phyloP scores from a whole-genome alignment of 768 basidiomycete genomes.

The Dictyophora rubrovolvata region DNA sequence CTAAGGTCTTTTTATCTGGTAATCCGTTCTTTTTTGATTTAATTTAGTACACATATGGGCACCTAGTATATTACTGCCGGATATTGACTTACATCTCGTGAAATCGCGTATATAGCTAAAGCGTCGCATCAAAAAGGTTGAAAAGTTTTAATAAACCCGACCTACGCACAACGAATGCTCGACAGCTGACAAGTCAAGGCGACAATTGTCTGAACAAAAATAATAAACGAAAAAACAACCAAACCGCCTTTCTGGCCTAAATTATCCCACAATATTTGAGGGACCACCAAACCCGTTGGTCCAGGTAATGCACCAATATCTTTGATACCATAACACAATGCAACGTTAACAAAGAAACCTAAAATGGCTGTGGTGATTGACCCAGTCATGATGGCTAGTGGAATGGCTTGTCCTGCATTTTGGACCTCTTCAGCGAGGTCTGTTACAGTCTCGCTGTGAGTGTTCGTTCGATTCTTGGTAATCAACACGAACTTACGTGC shows the following conservation, averaged over 20 bases:
- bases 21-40: conserved; percentile 9
- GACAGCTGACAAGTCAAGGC: conserved; percentile 14
- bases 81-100: conserved; percentile 4
- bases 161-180: conserved; percentile 11
- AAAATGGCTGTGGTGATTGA: conserved; percentile 42
- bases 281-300: conserved; percentile 56
- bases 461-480: background rate
- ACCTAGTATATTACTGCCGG: background rate
- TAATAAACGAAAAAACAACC: conserved; percentile 15
- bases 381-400: conserved; percentile 12
- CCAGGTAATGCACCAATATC: conserved; percentile 46
- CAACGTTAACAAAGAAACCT: conserved; percentile 67
- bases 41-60: background rate
- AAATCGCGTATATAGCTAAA: conserved; percentile 9
- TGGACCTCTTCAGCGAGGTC: conserved; percentile 15
- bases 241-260: conserved; percentile 56
- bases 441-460: background rate
- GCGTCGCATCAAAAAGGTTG: background rate
- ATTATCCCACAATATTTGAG: conserved; percentile 70
- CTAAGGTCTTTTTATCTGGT: conserved; percentile 11
- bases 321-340: conserved; percentile 69
- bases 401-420: conserved; percentile 13
- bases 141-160: background rate
- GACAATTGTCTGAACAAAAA: conserved; percentile 13
- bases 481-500: conserved; percentile 7